Evolutionary conservation across 805 yeast genomes (phyloP), one percentile per base, ranked within the genome.

Genomic region (Myxozyma melibiosi): DNA sequence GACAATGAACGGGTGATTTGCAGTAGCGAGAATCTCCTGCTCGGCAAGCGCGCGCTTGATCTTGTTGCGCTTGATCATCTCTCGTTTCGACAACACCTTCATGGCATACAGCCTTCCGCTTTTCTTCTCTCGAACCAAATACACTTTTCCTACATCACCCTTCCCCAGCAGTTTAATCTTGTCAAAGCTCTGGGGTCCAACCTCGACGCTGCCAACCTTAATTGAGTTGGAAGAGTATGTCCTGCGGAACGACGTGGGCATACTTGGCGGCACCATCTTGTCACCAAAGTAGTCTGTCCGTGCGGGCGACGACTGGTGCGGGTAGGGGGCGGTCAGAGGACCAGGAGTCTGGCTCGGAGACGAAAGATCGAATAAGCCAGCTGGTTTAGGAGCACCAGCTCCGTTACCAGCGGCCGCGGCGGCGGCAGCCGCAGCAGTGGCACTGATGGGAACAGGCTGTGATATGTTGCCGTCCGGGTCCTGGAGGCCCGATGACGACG

Each of bases 71-170:
- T 89, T 86, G 62, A 94, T 86, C 97, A 94, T 94, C 70, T 92
- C 99, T 64, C 84, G 84, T 68, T 94, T 94, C 70, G 83, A 84
- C 56, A 92, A 76, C 2, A 94, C 89, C 70, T 94, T 94, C 92
- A 94, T 86, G 4, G 99, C 99, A 70, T 84, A 94, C 33, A 90
- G 73, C 63, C 84, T 82, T 63, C 84, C 83, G 2, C 91, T 78
- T 37, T 78, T 74, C 69, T 87, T 89, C 66, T 95, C 97, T 59
- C 86, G 80, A 4, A 94, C 99, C 27, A 94, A 75, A 67, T 88
- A 94, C 24, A 94, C 99, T 70, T 90, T 91, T 2, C 99, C 99
- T 35, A 94, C 98, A 68, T 94, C 99, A 56, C 99, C 99, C 69
- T 89, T 89, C 3, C 99, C 99, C 48, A 94, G 74, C n/a, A 94